Base-by-base conservation (phyloP, 2,329 filamentous ascomycete genomes). In the Botrytis fragariae region DNA sequence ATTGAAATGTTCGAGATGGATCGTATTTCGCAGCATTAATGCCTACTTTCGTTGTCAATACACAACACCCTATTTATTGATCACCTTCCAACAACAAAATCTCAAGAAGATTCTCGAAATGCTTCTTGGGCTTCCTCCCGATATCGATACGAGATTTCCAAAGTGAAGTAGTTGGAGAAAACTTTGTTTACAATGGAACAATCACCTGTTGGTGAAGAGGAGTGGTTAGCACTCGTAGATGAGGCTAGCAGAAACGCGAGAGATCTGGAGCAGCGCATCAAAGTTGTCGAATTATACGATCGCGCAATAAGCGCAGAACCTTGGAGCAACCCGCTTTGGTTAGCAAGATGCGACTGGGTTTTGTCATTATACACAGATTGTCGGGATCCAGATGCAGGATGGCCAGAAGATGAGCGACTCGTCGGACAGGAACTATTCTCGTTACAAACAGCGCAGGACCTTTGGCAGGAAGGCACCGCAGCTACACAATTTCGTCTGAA, bases 281-380 rank as follows among this genome's bases (percentile, higher is more conserved):
- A 87, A 75, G 85, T 93, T 65, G 86, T 94, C 79, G 93, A 95
- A 81, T 83, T 92, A 62, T 94, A 90, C 83, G 90, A 91, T 77
- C 87, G 87, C 77, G 92, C 93, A 73, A 88, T 91, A 35, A 83
- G 84, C 73, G 90, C 92, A 70, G 93, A 95, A 82, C 91, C 92
- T 18, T 90, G 87, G 77, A 95, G 93, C 78, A 85, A 92, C 74
- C 89, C 88, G 75, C 84, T 95, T 59, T 96, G 93, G 93, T 86
- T 90, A 74, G 87, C 90, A 42, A 95, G 95, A 80, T 93, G 91
- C 82, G 90, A 94, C 78, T 95, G 91, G 82, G 90, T 95, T 75
- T 91, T 91, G 86, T 87, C 88, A 32, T 88, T 94, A 18, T 91
- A 93, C 81, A 86, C 86, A 69, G 88, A 89, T 76, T 90, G 88